Evolutionary conservation across 768 basidiomycete genomes (phyloP).

Genomic region (Calocybe gangraenosa): DNA sequence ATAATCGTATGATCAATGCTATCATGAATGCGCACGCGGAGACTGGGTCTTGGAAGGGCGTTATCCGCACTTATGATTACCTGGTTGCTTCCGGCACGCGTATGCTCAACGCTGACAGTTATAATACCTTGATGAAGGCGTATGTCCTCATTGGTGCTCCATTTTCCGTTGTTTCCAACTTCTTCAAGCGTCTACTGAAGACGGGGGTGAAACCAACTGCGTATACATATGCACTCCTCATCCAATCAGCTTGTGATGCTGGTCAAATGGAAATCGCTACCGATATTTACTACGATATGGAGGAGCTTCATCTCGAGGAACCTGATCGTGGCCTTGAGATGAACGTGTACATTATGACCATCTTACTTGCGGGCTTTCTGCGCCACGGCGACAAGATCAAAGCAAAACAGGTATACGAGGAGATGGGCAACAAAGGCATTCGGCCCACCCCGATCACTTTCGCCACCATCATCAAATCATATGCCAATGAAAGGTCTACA

Average conservation of each 20-base stretch:
- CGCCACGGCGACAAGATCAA: constrained; percentile 42
- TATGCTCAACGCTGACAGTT: constrained; percentile 54
- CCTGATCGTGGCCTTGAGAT: constrained; percentile 37
- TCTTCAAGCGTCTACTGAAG: constrained; percentile 56
- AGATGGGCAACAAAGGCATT: constrained; percentile 66
- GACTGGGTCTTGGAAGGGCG: constrained; percentile 74
- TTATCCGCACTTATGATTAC: constrained; percentile 65
- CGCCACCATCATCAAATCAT: constrained; percentile 60
- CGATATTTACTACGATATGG: constrained; percentile 69
- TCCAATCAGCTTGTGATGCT: constrained; percentile 79
- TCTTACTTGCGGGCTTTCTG: constrained; percentile 73
- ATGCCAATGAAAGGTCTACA: constrained; percentile 43
- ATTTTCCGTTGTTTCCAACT: constrained; percentile 51
- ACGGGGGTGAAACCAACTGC: constrained; percentile 52
- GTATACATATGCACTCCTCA: constrained; percentile 67
- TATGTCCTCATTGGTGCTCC: constrained; percentile 81
- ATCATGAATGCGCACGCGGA: constrained; percentile 84
- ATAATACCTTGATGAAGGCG: constrained; percentile 80
- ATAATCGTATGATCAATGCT: constrained; percentile 59
- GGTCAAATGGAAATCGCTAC: constrained; percentile 59
- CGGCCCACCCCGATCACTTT: constrained; percentile 68
- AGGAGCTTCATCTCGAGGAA: constrained; percentile 30
- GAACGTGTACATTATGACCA: constrained; percentile 62
- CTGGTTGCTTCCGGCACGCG: constrained; percentile 33
- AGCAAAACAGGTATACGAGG: constrained; percentile 65